Base-by-base conservation (phyloP, 2,329 filamentous ascomycete genomes). In the Fonsecaea multimorphosa region DNA sequence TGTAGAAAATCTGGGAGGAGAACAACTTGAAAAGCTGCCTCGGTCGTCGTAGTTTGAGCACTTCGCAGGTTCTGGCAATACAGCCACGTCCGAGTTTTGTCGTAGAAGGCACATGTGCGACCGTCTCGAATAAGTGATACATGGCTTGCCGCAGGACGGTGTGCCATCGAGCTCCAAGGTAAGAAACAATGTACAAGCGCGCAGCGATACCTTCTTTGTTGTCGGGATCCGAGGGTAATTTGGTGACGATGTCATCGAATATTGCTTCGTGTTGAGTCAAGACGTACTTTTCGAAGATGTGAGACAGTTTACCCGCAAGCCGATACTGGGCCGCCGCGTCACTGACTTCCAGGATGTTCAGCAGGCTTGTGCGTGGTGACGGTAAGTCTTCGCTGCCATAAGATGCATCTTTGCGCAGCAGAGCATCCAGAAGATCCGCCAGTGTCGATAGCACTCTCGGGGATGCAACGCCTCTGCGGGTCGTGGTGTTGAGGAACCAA, bases 91-190 rank as follows among this genome's bases (percentile, higher is more conserved):
- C 93, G 78, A 97, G 90, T 22, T 83, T 80, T 22, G 84, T 82
- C 6, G 90, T 90, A 11, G 80, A 78, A 2, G 84, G 78, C 14
- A 96, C 86, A 63, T 88, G 87, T 1, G 91, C 92, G 1, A 93
- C 91, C 0, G 90, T 92, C 76, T 98, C 95, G 72, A 98, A 97
- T 24, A 98, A 93, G 76, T 95, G 91, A 76, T 97, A 99, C 19
- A 96, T 91, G 70, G 92, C 93, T 69, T 91, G 88, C 58, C 93
- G 89, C 51, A 97, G 83, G 22, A 98, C 83, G 0, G 93, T 96
- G 65, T 92, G 89, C 91, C 94, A 98, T 58, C 83, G 81, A 32
- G 92, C 91, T 27, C 91, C 95, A 64, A 99, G 80, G 62, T 88
- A 87, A 1, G 90, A 87, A 11, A 98, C 80, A 8, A 92, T 86